Conservation (phyloP, 2,329 filamentous ascomycete species). For the Aspergillus phoenicis region DNA sequence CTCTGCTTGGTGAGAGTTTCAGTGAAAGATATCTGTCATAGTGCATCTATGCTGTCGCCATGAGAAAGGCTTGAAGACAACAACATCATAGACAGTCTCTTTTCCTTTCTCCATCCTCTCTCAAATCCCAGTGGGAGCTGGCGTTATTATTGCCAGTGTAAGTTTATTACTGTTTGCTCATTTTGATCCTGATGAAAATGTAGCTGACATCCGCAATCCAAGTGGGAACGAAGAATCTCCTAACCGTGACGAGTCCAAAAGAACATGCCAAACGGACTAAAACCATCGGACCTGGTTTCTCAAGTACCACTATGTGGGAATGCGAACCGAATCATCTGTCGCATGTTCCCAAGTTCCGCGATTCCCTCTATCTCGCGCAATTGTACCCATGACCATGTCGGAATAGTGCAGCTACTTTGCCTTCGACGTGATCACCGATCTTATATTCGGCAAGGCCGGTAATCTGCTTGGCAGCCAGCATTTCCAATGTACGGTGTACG, state of each 20-base stretch:
- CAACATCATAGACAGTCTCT: too few species aligned
- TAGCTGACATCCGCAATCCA: background rate
- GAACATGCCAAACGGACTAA: background rate
- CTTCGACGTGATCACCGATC: constrained; percentile 1
- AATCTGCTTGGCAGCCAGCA: constrained; percentile 1
- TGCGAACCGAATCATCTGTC: constrained; percentile 1
- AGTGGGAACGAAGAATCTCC: constrained; percentile 2
- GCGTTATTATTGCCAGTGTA: too few species aligned
- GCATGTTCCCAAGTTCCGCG: background rate
- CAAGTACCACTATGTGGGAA: background rate
- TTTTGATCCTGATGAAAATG: too few species aligned
- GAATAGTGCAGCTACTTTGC: constrained; percentile 8
- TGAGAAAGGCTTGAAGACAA: too few species aligned
- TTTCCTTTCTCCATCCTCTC: too few species aligned
- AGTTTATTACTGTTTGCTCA: too few species aligned
- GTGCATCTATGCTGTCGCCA: too few species aligned
- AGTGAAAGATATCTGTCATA: too few species aligned
- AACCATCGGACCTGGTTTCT: constrained; percentile 1
- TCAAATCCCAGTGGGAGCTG: too few species aligned
- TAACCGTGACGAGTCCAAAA: background rate
- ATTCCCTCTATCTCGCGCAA: background rate
- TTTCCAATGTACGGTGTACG: background rate
- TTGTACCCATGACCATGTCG: background rate
- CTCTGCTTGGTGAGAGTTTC: too few species aligned
- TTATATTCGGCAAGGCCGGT: background rate